These are phyloP conservation scores for Nicotiana noctiflora DNA, from an alignment of 257 asterid genomes.

Conservation along the genomic window DNA sequence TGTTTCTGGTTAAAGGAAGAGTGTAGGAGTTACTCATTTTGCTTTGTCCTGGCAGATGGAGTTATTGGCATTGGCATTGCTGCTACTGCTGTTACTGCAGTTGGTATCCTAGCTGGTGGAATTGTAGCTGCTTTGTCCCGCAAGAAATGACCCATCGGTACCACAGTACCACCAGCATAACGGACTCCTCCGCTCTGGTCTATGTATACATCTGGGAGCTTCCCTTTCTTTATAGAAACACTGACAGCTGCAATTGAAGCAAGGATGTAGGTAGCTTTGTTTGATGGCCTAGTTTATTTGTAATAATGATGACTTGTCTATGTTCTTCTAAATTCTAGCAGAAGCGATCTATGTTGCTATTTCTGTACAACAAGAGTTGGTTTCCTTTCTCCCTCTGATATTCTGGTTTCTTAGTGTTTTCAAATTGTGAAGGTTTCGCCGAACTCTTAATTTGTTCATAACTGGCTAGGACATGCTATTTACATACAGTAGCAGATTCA, in stretches of 20 bases:
- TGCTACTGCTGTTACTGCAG: constrained; percentile 21
- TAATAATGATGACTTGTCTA: neutral
- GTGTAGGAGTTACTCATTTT: neutral
- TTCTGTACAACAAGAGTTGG: neutral
- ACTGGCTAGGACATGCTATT: neutral
- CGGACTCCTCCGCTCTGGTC: neutral
- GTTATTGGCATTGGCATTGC: constrained; percentile 22
- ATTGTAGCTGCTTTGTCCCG: constrained; percentile 14
- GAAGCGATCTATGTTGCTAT: neutral
- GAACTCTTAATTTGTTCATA: neutral
- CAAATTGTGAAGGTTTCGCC: neutral
- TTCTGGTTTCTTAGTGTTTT: neutral
- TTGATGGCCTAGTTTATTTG: neutral
- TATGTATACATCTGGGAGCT: neutral
- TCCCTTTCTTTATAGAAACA: neutral
- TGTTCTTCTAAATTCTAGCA: neutral
- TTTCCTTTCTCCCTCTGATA: neutral
- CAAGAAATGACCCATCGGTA: constrained; percentile 6
- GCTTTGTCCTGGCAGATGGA: constrained; percentile 10
- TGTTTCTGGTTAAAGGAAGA: neutral
- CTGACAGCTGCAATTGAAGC: neutral
- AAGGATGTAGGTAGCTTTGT: neutral
- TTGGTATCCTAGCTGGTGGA: constrained; percentile 20
- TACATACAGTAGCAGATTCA: neutral
- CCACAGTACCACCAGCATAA: neutral